Evolutionary conservation across 371 early-diverging fungal genomes (phyloP), one percentile per base, ranked within the genome.

Genomic region (Synchytrium microbalum): DNA sequence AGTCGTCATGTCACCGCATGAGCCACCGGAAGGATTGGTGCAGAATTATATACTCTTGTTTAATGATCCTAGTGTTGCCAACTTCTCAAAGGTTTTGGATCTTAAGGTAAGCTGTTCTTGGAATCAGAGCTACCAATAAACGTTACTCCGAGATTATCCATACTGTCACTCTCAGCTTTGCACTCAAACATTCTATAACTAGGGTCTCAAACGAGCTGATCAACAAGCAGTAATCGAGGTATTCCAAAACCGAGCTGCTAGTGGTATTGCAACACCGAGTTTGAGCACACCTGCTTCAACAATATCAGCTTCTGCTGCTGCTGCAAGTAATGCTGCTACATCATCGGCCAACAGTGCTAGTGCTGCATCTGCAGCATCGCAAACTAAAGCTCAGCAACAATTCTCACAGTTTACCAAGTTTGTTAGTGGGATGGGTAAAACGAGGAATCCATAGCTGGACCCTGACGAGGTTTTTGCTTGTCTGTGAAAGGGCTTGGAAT

Each of bases 41-140:
- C 89, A 89, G 54, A 90, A 91, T 33, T 95, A 92, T 67, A 64
- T 93, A n/a, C 72, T 93, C 53, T 78, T 96, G 26, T 90, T 88
- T 60, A 85, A 84, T 0, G 90, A 88, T 52, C 82, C 80, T 2
- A 82, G 86, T 52, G 62, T 79, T 1, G 74, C 74, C 28, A 83
- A 82, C 28, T 92, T 93, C 61, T 84, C 85, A 33, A 82, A 84
- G 32, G 78, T 93, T 30, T 72, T 94, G 64, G 88, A 88, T n/a
- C 76, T 95, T n/a, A 95, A 95, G 81, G 92, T 75, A 33, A 5
- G 60, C 55, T 16, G 16, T 64, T 30, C 32, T n/a, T 51, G n/a
- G 16, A 16, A 16, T 16, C 52, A 51, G 16, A 16, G 16, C 16
- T n/a, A 51, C n/a, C 16, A 51, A n/a, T 16, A 62, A 16, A 33